These are phyloP conservation scores for Paxillus rubicundulus DNA, from an alignment of 768 basidiomycete species.

Conservation along the genomic window DNA sequence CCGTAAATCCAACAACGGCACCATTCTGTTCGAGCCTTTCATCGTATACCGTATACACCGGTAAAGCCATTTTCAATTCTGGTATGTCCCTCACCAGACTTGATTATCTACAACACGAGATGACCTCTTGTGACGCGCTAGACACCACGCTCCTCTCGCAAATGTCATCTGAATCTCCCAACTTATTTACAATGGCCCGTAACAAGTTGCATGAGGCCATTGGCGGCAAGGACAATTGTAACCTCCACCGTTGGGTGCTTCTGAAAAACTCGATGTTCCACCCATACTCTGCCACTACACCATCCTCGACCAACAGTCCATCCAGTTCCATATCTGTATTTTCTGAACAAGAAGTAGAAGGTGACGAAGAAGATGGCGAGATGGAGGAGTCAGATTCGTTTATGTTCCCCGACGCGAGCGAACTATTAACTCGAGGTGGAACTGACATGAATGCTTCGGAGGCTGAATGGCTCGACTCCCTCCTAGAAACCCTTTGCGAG, in stretches of 20 bases:
- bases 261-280: constrained; percentile 79
- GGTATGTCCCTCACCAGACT: constrained; percentile 17
- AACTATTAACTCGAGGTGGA: constrained; percentile 40
- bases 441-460: constrained; percentile 51
- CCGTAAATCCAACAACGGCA: constrained; percentile 81
- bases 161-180: constrained; percentile 49
- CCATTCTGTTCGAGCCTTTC: constrained; percentile 83
- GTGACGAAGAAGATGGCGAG: constrained; percentile 45
- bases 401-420: constrained; percentile 77
- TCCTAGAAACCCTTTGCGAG: constrained; percentile 71
- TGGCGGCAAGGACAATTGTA: constrained; percentile 62
- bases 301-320: constrained; percentile 23
- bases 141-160: constrained; percentile 23
- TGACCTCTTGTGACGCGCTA: constrained; percentile 14
- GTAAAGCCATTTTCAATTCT: constrained; percentile 29
- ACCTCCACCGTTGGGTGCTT: constrained; percentile 84
- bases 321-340: constrained; percentile 27
- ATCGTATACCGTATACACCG: constrained; percentile 85
- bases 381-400: constrained; percentile 59
- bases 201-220: constrained; percentile 69
- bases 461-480: constrained; percentile 78
- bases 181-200: constrained; percentile 63
- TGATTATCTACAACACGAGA: not conserved
- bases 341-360: constrained; percentile 37
- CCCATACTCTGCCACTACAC: constrained; percentile 43